phyloP scores from a whole-genome alignment of 2,329 filamentous ascomycete genomes.

The Curvularia verruculosa region DNA sequence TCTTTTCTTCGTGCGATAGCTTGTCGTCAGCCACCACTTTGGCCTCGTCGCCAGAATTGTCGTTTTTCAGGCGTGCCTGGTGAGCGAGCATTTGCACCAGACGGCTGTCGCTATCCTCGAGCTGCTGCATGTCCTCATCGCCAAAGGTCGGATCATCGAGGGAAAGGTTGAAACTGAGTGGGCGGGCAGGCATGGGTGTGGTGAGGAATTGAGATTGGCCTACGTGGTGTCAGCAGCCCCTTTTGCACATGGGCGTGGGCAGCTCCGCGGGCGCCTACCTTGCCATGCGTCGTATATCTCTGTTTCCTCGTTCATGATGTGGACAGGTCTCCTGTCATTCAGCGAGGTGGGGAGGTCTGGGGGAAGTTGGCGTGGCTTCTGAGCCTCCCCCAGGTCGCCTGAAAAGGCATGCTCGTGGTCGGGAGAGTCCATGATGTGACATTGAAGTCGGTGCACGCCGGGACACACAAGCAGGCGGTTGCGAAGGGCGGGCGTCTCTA shows the following conservation, averaged over 20 bases:
- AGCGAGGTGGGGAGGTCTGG: conserved; percentile 88
- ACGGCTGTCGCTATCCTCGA: conserved; percentile 81
- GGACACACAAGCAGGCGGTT: neutral
- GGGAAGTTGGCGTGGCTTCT: conserved; percentile 64
- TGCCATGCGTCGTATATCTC: conserved; percentile 99
- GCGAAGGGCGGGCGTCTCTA: conserved; percentile 9
- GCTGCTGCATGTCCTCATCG: conserved; percentile 63
- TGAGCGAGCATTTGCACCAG: conserved; percentile 96
- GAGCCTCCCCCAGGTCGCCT: conserved; percentile 36
- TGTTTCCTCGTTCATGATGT: conserved; percentile 75
- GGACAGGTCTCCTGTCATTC: conserved; percentile 79
- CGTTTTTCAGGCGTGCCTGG: conserved; percentile 83
- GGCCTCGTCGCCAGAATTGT: conserved; percentile 73
- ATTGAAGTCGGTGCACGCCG: conserved; percentile 24
- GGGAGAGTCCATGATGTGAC: conserved; percentile 45
- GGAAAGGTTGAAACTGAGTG: conserved; percentile 83
- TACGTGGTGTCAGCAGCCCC: conserved; percentile 47
- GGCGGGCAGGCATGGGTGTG: conserved; percentile 81
- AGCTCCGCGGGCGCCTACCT: conserved; percentile 62
- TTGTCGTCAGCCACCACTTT: conserved; percentile 76
- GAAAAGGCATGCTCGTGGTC: conserved; percentile 44
- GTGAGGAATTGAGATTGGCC: conserved; percentile 96
- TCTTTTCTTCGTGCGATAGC: conserved; percentile 78
- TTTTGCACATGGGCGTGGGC: conserved; percentile 9
- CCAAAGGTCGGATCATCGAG: conserved; percentile 79